Evolutionary conservation across 1,139 yeast species (phyloP), one percentile per base, ranked within the genome.

Genomic region (Entelexis paramagnoliae): DNA sequence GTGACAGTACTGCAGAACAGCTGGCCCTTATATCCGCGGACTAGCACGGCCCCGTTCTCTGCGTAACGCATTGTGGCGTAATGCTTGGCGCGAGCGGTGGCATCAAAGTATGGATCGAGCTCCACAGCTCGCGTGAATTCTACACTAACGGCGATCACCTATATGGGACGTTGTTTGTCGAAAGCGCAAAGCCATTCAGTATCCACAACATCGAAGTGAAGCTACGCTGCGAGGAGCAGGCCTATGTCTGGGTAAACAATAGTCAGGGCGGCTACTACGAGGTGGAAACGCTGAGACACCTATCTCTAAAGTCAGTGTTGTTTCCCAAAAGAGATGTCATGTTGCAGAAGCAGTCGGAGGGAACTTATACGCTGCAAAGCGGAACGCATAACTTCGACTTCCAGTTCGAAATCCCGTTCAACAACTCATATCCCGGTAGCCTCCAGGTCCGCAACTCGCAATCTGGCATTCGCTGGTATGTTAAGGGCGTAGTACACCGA

Each of bases 231-330:
- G 59, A 56, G 44, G 59, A 56, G 33, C 47, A 41, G 30, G 59
- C 59, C 11, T 20, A 38, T 19, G 60, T 56, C 2, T 53, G 57
- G 59, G 60, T 56, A 14, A 53, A 60, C 11, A 56, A 46, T 26
- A 48, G 55, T 14, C 59, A 56, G 17, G 59, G 59, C 13, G 55
- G 60, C 20, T 49, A 56, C 42, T 51, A 43, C 38, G 55, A 51
- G n/a, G 52, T 51, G 8, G 60, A 57, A 48, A 49, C 45, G 13
- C 30, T 35, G 33, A 32, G 59, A 22, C 53, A 49, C n/a, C 24
- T 57, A 17, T 45, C 53, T 1, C 20, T 50, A n/a, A 17, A 34
- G 7, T 19, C 36, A 7, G 42, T 45, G 13, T 16, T 56, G 19
- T 56, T 56, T 20, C 59, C 59, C 2, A 6, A 8, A 6, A 26